Evolutionary conservation across 306 rosid species (phyloP).

Genomic region (Ormosia semicastrata): DNA sequence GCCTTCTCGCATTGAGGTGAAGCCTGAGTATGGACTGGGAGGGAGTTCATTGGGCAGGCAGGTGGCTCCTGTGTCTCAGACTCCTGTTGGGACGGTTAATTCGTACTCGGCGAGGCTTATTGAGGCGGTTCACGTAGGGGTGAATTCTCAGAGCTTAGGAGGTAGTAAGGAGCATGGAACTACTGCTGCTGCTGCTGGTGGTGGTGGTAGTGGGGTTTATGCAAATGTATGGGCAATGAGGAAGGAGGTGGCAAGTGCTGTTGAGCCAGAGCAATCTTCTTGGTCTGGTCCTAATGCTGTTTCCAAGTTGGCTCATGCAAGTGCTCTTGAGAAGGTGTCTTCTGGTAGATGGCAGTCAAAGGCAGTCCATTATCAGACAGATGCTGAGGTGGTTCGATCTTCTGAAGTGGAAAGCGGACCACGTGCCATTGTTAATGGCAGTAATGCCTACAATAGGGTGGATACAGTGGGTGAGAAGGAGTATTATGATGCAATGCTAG

Average conservation of each 20-base stretch:
- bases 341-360: constrained; percentile 97
- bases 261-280: constrained; percentile 53
- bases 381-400: constrained; percentile 52
- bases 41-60: constrained; percentile 58
- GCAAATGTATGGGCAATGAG: constrained; percentile 79
- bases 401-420: constrained; percentile 47
- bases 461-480: constrained; percentile 50
- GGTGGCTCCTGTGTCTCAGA: constrained; percentile 47
- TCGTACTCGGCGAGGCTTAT: constrained; percentile 61
- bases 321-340: constrained; percentile 90
- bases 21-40: constrained; percentile 49
- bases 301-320: constrained; percentile 84
- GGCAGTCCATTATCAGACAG: constrained; percentile 56
- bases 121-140: constrained; percentile 39
- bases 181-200: neutral
- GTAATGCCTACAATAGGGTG: constrained; percentile 35
- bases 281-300: constrained; percentile 75
- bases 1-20: constrained; percentile 50
- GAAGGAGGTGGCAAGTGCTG: constrained; percentile 65
- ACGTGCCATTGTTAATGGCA: constrained; percentile 37
- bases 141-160: constrained; percentile 48
- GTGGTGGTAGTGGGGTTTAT: constrained; percentile 37
- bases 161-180: constrained; percentile 48
- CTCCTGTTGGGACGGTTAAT: constrained; percentile 41
- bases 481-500: constrained; percentile 52